phyloP scores from a whole-genome alignment of 371 early-diverging fungal genomes.

The Spraguea lophii region DNA sequence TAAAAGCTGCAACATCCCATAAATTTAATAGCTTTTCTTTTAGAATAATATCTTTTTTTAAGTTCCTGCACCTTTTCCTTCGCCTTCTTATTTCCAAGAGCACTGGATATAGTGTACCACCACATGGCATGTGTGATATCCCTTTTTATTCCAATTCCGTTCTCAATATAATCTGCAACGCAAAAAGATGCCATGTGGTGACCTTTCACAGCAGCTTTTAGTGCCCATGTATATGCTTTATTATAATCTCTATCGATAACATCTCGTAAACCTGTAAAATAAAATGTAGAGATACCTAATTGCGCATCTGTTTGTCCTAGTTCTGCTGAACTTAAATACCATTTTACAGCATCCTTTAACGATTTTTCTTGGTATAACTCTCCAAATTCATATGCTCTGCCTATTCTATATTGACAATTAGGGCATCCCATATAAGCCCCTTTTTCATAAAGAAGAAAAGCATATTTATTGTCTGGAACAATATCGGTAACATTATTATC shows the following conservation, averaged over 20 bases:
- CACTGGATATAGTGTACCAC: slow-evolving; percentile 42
- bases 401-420: slow-evolving; percentile 38
- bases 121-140: slow-evolving; percentile 30
- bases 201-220: slow-evolving; percentile 25
- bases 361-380: slow-evolving; percentile 20
- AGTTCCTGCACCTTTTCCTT: too few species aligned
- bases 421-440: slow-evolving; percentile 40
- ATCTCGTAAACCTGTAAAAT: slow-evolving; percentile 14
- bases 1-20: too few species aligned
- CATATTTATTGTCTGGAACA: slow-evolving; percentile 32
- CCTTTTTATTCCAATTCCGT: slow-evolving; percentile 18
- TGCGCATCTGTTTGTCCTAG: slow-evolving; percentile 42
- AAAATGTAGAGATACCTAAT: slow-evolving; percentile 10
- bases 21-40: too few species aligned
- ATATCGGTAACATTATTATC: slow-evolving; percentile 11
- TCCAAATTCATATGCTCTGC: slow-evolving; percentile 31
- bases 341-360: slow-evolving; percentile 19
- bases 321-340: slow-evolving; percentile 35
- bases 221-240: slow-evolving; percentile 29
- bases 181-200: slow-evolving; percentile 20
- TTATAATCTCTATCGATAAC: slow-evolving; percentile 1
- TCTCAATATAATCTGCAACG: slow-evolving; percentile 28
- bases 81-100: slow-evolving; percentile 18
- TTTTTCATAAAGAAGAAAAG: slow-evolving; percentile 33
- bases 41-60: too few species aligned